Evolutionary conservation across 176 grass and related monocot species (phyloP), one percentile per base, ranked within the genome.

Genomic region (Triticum timopheevii): DNA sequence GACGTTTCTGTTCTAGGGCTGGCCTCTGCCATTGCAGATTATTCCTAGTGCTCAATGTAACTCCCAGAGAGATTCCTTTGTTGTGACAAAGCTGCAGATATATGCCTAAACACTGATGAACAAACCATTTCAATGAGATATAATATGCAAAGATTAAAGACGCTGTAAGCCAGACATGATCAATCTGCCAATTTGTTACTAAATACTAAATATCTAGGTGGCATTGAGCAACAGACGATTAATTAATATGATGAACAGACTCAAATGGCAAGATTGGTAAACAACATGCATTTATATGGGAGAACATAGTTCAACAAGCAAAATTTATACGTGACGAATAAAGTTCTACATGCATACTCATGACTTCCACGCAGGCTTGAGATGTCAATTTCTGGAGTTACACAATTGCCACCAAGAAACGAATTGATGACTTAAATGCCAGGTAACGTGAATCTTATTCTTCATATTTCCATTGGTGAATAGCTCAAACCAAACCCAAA

Each of bases 1-100:
- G 96, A 98, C 47, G 93, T 98, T 73, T 98, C 96, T 82, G 93
- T 96, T 82, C 88, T 90, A 78, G 96, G 96, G 75, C 96, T 98
- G 61, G 45, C 81, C 89, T 98, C 96, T 91, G 96, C 92, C 96
- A 98, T 98, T 82, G 82, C 73, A 73, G 80, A 82, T 42, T 89
- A 84, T 9, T 83, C 49, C 40, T 39, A 40, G 30, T 85, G 79
- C 80, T 87, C 40, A 82, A 89, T 56, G 52, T 22, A 52, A 34
- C 83, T 66, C 62, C 50, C 23, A 62, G 30, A 85, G 23, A 72
- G 34, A 36, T 64, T 81, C 69, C 83, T 92, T 25, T 80, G 44
- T 34, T 31, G 75, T 65, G 34, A 40, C 38, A 81, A 56, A 74
- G 80, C 40, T 50, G 66, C 16, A 56, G 24, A 83, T 81, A 67